phyloP scores from a whole-genome alignment of 2,329 filamentous ascomycete genomes.

The Fusarium liriodendri region DNA sequence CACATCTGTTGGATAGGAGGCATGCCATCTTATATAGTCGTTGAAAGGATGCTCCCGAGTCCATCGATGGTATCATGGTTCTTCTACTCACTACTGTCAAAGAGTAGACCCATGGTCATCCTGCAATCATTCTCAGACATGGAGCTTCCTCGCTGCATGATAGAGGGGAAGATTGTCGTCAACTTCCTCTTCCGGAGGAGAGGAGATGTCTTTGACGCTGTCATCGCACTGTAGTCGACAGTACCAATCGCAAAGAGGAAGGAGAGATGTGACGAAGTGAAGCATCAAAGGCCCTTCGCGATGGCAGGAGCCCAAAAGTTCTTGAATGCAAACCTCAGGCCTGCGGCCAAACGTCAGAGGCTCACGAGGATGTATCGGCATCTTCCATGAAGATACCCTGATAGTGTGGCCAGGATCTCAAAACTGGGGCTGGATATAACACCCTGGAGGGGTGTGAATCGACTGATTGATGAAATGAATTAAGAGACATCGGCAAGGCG shows the following conservation, averaged over 20 bases:
- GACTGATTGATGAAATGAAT: neutral
- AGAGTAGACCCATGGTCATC: slow-evolving; percentile 2
- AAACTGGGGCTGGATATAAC: neutral
- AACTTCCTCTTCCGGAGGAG: slow-evolving; percentile 39
- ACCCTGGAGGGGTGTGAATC: neutral
- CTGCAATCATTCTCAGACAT: slow-evolving; percentile 9
- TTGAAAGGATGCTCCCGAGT: neutral
- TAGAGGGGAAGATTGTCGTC: slow-evolving; percentile 23
- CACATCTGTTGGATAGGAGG: neutral
- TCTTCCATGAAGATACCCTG: slow-evolving; percentile 18
- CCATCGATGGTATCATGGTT: slow-evolving; percentile 6
- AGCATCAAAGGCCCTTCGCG: slow-evolving; percentile 4
- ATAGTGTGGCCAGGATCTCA: slow-evolving; percentile 22
- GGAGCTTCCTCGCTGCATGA: slow-evolving; percentile 10
- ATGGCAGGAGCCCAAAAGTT: slow-evolving; percentile 37
- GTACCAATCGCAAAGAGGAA: slow-evolving; percentile 39
- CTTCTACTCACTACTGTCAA: neutral
- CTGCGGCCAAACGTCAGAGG: slow-evolving; percentile 1
- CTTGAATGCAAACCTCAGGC: slow-evolving; percentile 20
- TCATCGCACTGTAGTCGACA: slow-evolving; percentile 12
- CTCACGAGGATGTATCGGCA: slow-evolving; percentile 15
- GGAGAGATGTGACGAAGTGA: slow-evolving; percentile 24
- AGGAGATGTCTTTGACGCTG: slow-evolving; percentile 15
- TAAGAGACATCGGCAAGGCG: neutral
- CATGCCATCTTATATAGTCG: slow-evolving; percentile 36